Evolutionary conservation across 1,284 basidiomycete genomes (phyloP), one percentile per base, ranked within the genome.

Genomic region (Paramarasmius palmivorus): DNA sequence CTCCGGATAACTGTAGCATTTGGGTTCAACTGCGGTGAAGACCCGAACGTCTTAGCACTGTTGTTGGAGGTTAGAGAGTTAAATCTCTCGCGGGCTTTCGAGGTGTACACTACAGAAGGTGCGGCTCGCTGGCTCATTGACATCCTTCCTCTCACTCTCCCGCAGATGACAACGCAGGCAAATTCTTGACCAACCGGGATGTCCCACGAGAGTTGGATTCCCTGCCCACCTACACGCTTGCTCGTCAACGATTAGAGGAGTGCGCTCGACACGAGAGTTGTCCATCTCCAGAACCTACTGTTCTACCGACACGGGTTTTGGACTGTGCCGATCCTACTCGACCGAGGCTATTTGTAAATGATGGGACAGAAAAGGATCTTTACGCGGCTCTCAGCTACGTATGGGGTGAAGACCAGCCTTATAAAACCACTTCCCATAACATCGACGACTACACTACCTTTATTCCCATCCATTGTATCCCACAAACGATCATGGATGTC

Each of bases 331-430:
- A 41, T 23, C 40, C 40, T 23, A 41, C 9, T 2, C 8, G 22
- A 9, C 19, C 19, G 19, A 2, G 40, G 22, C 40, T 41, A 22
- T 20, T 19, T 20, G 7, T 41, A 4, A 20, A 19, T 8, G 10
- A 19, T 20, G 19, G 19, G 8, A 20, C 19, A 9, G 10, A 41
- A 15, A 25, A 22, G 25, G 36, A 50, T 15, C 32, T 26, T 47
- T 58, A 58, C 17, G 39, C 29, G n/a, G 32, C 56, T 6, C 53
- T 57, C 32, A 57, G 56, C 34, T 58, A 58, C 32, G 50, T 56
- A 17, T 58, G 57, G 57, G 57, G 57, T 36, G 54, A 41, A 37
- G 19, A 37, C 20, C 57, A 58, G 41, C 54, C 54, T 20, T 23
- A 50, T 17, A 49, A 19, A 23, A 55, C 54, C 19, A 56, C 51